Evolutionary conservation across 2,329 filamentous ascomycete genomes (phyloP), one percentile per base, ranked within the genome.

Genomic region (Nemania sp.): DNA sequence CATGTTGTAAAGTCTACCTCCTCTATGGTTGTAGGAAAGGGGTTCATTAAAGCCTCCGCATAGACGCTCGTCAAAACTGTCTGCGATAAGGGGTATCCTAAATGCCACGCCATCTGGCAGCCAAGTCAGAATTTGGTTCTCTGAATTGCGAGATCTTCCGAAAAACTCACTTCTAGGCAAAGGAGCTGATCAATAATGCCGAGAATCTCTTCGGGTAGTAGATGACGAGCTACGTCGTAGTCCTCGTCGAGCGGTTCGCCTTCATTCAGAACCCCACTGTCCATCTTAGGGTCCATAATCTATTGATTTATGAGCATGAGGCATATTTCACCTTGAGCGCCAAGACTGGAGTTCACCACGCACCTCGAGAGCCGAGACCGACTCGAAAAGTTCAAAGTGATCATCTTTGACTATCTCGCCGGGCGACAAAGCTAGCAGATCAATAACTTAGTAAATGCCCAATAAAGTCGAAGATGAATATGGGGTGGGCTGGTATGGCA

Each of bases 241-340:
- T 89, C 81, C 59, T 93, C 88, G 55, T 96, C 90, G 28, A 93
- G 81, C n/a, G 86, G 84, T 66, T 96, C 90, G 24, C 86, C 89
- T 6, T 88, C 83, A 17, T 84, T 80, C 6, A 95, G 77, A 61
- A 88, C 91, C 23, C 94, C 94, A 68, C 91, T 97, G 72, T 99
- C 94, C 94, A 99, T 99, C 74, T 97, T 99, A 1, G 90, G 86
- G 68, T 99, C 94, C 90, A 97, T 97, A 64, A 99, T 96, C 94
- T 99, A 23, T 30, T 26, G 23, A 48, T 36, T 34, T 12, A 37
- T 57, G 9, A 46, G 22, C 28, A 30, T 7, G 31, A 8, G 8
- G 42, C 15, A 22, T 30, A 22, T 11, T 19, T 28, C 22, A 33
- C 7, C 20, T 9, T 24, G 4, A 20, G 45, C 28, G 19, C 5